A percentile compares a stretch with the other conserved stretches of the same genome.
phyloP scores from a whole-genome alignment of 2,329 filamentous ascomycete genomes.

The Xylaria sp. region DNA sequence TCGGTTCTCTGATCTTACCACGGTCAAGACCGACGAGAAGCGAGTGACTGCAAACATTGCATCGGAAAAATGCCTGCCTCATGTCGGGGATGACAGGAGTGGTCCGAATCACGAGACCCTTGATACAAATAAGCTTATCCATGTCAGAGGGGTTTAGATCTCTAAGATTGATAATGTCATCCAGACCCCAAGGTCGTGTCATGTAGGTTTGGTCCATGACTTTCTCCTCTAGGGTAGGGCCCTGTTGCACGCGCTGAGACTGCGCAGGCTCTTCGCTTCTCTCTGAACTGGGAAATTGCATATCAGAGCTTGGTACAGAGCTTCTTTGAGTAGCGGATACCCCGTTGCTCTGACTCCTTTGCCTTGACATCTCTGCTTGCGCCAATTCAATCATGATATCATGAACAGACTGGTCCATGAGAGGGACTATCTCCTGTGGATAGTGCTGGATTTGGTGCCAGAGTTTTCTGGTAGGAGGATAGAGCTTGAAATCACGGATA shows the following conservation, averaged over 20 bases:
- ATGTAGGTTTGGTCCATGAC: constrained; percentile 82
- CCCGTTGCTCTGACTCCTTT: constrained; percentile 53
- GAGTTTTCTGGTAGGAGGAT: constrained; percentile 88
- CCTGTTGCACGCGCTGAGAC: constrained; percentile 51
- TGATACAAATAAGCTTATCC: constrained; percentile 94
- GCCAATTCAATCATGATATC: constrained; percentile 93
- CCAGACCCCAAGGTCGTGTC: constrained; percentile 87
- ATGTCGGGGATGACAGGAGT: constrained; percentile 98
- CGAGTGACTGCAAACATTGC: constrained; percentile 89
- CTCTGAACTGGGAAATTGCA: constrained; percentile 82
- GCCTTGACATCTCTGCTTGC: constrained; percentile 75
- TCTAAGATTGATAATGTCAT: constrained; percentile 86
- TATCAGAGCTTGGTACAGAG: constrained; percentile 70
- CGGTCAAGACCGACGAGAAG: constrained; percentile 91
- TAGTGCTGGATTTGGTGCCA: constrained; percentile 96
- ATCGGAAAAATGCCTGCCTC: constrained; percentile 98
- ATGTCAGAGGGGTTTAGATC: constrained; percentile 95
- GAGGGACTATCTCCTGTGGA: constrained; percentile 91
- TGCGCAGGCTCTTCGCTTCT: constrained; percentile 57
- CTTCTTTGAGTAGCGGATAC: constrained; percentile 59
- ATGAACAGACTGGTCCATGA: constrained; percentile 95
- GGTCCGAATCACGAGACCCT: constrained; percentile 92
- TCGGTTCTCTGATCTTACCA: constrained; percentile 95
- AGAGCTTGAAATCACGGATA: constrained; percentile 86
- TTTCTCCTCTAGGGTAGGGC: constrained; percentile 74